Percentiles rank a stretch among this genome's conserved stretches.
phyloP scores from a whole-genome alignment of 106 monocot species.

The Cymbidium sinense region DNA sequence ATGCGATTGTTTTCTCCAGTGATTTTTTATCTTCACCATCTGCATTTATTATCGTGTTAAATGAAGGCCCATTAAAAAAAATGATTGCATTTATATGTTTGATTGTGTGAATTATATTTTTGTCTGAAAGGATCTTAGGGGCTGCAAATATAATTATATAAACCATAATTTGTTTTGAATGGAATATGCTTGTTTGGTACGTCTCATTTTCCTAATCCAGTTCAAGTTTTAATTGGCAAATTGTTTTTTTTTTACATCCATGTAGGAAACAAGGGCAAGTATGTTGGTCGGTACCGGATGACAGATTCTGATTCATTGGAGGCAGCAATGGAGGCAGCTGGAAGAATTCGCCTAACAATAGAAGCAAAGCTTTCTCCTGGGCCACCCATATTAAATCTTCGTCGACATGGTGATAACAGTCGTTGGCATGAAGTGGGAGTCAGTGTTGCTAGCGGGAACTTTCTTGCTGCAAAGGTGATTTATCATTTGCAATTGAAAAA shows the following conservation, averaged over 20 bases:
- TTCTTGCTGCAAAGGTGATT: constrained; percentile 89
- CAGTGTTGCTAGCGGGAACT: constrained; percentile 77
- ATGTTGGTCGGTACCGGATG: constrained; percentile 73
- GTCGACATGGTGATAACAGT: constrained; percentile 84
- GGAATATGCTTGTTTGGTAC: neutral
- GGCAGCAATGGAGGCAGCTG: constrained; percentile 85
- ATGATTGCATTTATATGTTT: neutral
- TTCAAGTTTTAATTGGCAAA: constrained; percentile 4
- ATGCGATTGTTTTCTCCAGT: neutral
- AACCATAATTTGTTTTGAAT: neutral
- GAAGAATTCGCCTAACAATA: constrained; percentile 61
- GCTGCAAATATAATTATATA: neutral
- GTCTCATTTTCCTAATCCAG: neutral
- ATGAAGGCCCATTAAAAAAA: neutral
- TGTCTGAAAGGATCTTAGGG: neutral
- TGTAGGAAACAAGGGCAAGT: constrained; percentile 54
- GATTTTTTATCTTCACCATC: neutral
- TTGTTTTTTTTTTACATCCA: neutral
- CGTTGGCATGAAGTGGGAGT: constrained; percentile 93
- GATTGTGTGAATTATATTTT: neutral
- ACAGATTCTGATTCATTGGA: constrained; percentile 72
- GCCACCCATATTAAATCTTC: constrained; percentile 77
- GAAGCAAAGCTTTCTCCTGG: constrained; percentile 96
- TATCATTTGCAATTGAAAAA: neutral
- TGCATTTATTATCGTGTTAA: neutral